A percentile compares a stretch with the other conserved stretches of the same genome.
These are phyloP conservation scores for Heterobasidion annosum DNA, from an alignment of 1,284 basidiomycete species.

Conservation along the genomic window DNA sequence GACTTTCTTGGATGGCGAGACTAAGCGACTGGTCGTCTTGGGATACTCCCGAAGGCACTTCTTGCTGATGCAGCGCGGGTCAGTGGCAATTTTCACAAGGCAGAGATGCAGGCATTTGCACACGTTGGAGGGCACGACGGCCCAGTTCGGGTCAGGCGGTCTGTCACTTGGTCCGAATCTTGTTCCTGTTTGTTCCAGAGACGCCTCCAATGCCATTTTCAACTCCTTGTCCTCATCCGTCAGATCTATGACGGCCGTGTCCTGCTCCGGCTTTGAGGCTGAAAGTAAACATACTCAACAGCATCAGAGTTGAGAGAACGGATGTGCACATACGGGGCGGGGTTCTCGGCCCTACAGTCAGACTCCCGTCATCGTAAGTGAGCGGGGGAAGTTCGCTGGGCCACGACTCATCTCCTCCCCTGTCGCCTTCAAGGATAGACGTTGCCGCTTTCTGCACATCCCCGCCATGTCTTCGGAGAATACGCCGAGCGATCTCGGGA, in stretches of 20 bases:
- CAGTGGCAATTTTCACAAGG: not conserved
- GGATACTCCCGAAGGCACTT: slow-evolving; percentile 26
- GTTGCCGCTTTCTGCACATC: slow-evolving; percentile 52
- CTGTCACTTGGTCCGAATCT: slow-evolving; percentile 51
- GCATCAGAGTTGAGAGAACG: not conserved
- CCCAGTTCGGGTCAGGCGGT: slow-evolving; percentile 56
- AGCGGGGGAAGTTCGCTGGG: slow-evolving; percentile 4
- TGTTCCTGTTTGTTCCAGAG: slow-evolving; percentile 25
- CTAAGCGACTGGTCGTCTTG: slow-evolving; percentile 50
- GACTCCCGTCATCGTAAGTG: slow-evolving; percentile 1
- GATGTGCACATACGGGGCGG: slow-evolving; percentile 22
- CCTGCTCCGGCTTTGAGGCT: slow-evolving; percentile 26
- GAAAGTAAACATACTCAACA: slow-evolving; percentile 2
- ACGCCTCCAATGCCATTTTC: slow-evolving; percentile 41
- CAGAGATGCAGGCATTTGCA: slow-evolving; percentile 6
- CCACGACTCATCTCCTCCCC: slow-evolving; percentile 17
- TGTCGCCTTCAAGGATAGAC: slow-evolving; percentile 50
- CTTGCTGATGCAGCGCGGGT: slow-evolving; percentile 14
- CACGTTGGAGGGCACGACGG: slow-evolving; percentile 59
- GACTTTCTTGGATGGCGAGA: slow-evolving; percentile 58
- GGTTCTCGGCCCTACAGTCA: slow-evolving; percentile 16
- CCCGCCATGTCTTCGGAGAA: slow-evolving; percentile 49
- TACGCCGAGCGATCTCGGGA: slow-evolving; percentile 34
- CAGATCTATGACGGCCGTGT: slow-evolving; percentile 41
- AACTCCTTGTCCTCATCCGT: slow-evolving; percentile 47